These are phyloP conservation scores for Tetratostichococcus sp. DNA, from an alignment of 139 green algal genomes.

Conservation along the genomic window DNA sequence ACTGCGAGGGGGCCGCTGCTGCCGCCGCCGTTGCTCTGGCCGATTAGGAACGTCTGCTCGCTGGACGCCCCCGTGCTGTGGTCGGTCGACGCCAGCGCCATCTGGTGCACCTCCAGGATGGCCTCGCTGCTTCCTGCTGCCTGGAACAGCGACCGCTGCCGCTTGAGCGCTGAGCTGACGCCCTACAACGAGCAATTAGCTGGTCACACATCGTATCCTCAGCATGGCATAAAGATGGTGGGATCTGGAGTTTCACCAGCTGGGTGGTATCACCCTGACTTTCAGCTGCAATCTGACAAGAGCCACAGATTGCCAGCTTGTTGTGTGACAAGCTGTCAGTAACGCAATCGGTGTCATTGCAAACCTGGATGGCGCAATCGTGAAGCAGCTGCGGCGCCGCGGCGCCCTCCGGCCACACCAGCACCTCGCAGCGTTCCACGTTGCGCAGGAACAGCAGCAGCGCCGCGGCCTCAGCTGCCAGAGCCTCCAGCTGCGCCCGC, in stretches of 20 bases:
- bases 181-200: background rate
- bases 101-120: conserved; percentile 4
- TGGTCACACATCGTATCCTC: background rate
- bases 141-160: background rate
- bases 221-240: no score
- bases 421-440: conserved; percentile 42
- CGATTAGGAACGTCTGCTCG: conserved; percentile 36
- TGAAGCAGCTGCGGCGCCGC: conserved; percentile 6
- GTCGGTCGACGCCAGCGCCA: conserved; percentile 8
- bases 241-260: no score
- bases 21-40: conserved; percentile 36
- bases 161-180: background rate
- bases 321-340: no score
- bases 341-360: no score
- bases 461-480: conserved; percentile 40
- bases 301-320: no score
- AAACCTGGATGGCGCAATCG: background rate
- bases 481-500: conserved; percentile 40
- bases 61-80: background rate
- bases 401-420: conserved; percentile 26
- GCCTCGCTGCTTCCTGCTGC: background rate
- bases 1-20: conserved; percentile 1
- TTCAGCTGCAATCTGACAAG: no score
- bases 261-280: no score
- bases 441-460: conserved; percentile 65